Evolutionary conservation across 2,329 filamentous ascomycete genomes (phyloP).

Genomic region (Colletotrichum spinosum): DNA sequence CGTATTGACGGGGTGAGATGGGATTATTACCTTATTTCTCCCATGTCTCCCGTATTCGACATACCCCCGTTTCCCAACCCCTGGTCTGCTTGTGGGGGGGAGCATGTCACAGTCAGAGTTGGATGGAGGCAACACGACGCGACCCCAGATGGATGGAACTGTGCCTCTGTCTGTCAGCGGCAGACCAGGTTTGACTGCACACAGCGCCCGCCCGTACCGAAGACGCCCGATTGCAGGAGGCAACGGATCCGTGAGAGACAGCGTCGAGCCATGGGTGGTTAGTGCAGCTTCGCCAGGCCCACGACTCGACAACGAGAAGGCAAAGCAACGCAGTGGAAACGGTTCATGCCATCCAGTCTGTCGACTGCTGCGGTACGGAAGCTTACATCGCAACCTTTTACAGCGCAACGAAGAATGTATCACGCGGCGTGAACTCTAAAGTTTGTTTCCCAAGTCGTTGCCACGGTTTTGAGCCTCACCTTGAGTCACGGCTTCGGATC

Average conservation of each 20-base stretch:
- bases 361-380: background rate
- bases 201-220: constrained; percentile 16
- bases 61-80: constrained; percentile 18
- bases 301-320: no score
- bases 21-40: constrained; percentile 33
- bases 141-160: constrained; percentile 29
- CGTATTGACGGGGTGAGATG: constrained; percentile 16
- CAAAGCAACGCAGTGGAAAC: no score
- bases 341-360: no score
- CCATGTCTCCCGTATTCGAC: constrained; percentile 35
- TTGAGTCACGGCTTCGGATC: constrained; percentile 8
- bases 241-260: constrained; percentile 7
- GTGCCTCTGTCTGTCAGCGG: constrained; percentile 19
- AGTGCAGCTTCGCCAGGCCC: constrained; percentile 4
- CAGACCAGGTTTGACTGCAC: constrained; percentile 24
- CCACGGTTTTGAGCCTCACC: constrained; percentile 32
- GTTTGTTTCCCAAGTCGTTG: constrained; percentile 26
- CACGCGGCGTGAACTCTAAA: constrained; percentile 23
- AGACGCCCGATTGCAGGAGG: constrained; percentile 7
- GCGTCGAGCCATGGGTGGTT: background rate
- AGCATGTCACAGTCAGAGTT: constrained; percentile 29
- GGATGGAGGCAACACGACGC: constrained; percentile 28
- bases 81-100: constrained; percentile 23
- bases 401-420: constrained; percentile 23
- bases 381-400: background rate